A percentile compares a stretch with the other conserved stretches of the same genome.
phyloP scores from a whole-genome alignment of 2,329 filamentous ascomycete species.

The Cryphonectria nitschkei region DNA sequence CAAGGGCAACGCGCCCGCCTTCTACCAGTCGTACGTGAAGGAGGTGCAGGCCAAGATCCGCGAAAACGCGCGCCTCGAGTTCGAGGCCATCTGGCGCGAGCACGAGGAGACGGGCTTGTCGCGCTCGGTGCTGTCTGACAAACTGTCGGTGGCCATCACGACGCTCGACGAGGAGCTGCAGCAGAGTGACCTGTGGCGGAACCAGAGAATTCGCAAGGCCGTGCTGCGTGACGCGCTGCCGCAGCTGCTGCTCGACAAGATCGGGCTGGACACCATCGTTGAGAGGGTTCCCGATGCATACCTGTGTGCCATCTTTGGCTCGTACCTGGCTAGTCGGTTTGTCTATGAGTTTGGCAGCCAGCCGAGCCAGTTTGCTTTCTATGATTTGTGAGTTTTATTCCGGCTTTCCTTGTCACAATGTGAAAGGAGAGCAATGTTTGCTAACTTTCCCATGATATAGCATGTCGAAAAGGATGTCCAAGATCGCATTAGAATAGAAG shows the following conservation, averaged over 20 bases:
- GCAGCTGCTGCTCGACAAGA: slow-evolving; percentile 80
- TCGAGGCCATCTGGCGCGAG: slow-evolving; percentile 98
- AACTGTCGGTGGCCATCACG: slow-evolving; percentile 90
- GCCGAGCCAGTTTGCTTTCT: slow-evolving; percentile 97
- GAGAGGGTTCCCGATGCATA: slow-evolving; percentile 88
- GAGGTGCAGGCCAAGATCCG: slow-evolving; percentile 89
- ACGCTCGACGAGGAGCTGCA: slow-evolving; percentile 95
- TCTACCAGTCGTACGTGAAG: slow-evolving; percentile 92
- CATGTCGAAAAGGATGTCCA: slow-evolving; percentile 68
- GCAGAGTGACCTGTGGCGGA: slow-evolving; percentile 87
- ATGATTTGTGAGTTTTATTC: slow-evolving; percentile 78
- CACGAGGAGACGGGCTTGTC: slow-evolving; percentile 78
- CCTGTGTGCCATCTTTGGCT: slow-evolving; percentile 92
- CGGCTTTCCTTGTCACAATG: neutral
- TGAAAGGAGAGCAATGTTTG: neutral
- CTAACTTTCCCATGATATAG: slow-evolving; percentile 46
- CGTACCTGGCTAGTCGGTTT: slow-evolving; percentile 91
- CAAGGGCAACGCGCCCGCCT: slow-evolving; percentile 75
- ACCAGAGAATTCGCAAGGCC: slow-evolving; percentile 74
- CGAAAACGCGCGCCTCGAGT: slow-evolving; percentile 89
- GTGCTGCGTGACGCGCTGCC: slow-evolving; percentile 87
- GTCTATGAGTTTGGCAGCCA: slow-evolving; percentile 93
- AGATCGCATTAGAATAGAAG: slow-evolving; percentile 38
- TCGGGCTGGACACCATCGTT: slow-evolving; percentile 87
- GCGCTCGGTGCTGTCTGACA: slow-evolving; percentile 88